A percentile compares a stretch with the other conserved stretches of the same genome.
phyloP scores from a whole-genome alignment of 371 early-diverging fungal species.

The Lichtheimia ornata region DNA sequence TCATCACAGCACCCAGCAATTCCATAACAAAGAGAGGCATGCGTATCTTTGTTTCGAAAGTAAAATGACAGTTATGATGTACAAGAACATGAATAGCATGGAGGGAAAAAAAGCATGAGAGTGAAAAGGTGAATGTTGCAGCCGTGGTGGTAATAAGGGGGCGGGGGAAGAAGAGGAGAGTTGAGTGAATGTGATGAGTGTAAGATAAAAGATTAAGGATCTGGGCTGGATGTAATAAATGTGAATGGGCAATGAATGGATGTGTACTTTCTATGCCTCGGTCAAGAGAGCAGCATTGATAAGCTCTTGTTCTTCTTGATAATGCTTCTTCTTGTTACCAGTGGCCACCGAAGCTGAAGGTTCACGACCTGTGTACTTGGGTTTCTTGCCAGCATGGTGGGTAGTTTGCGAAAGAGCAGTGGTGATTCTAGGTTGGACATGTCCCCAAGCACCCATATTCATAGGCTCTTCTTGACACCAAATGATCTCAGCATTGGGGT shows the following conservation, averaged over 20 bases:
- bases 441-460: conserved; percentile 92
- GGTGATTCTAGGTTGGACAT: conserved; percentile 86
- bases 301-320: conserved; percentile 86
- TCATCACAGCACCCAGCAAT: no score
- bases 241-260: not conserved
- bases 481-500: conserved; percentile 85
- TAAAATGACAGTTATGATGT: not conserved
- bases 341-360: conserved; percentile 95
- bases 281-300: conserved; percentile 78
- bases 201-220: no score
- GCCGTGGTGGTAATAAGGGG: not conserved
- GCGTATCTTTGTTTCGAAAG: not conserved
- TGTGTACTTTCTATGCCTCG: conserved; percentile 21
- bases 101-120: conserved; percentile 1
- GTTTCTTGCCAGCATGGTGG: conserved; percentile 69
- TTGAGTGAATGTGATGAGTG: no score
- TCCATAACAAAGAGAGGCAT: not conserved
- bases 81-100: conserved; percentile 1
- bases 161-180: not conserved
- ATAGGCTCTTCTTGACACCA: conserved; percentile 97
- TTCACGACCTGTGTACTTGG: conserved; percentile 88
- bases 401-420: conserved; percentile 77
- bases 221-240: conserved; percentile 3
- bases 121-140: not conserved
- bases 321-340: conserved; percentile 96